Evolutionary conservation across 768 basidiomycete species (phyloP), one percentile per base, ranked within the genome.

Genomic region (Pholiota molesta): DNA sequence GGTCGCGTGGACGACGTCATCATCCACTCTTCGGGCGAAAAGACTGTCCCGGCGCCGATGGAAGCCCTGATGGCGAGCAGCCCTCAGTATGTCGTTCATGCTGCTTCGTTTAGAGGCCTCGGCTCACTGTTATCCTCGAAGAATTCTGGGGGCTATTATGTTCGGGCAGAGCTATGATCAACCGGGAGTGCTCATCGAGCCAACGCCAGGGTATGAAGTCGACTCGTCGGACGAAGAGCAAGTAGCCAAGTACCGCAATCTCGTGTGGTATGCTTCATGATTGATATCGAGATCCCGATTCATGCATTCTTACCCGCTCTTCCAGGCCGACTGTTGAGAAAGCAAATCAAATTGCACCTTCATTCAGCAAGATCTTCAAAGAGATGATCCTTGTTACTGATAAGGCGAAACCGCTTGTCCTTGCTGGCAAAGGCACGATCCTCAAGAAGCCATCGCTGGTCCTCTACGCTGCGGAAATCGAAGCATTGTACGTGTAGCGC

Each of bases 301-400:
- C 9, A 16, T 19, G 28, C 23, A 10, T n/a, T 16, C 14, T 19
- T 51, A 8, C 17, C n/a, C 29, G 14, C 8, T 5, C 16, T 45
- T 42, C 0, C 19, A 60, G 77, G 77, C 72, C 69, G 1, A 62
- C 69, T 13, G 73, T 82, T 2, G 80, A 80, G 19, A 74, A 79
- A 31, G 81, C 80, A 2, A 83, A 83, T 65, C 67, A 62, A 19
- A 65, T 66, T 0, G 75, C 77, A 0, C 81, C 82, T 0, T 59
- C 73, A 0, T 81, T 77, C 49, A 79, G 78, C 57, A 72, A 77
- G 17, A 74, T 83, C 13, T 82, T 80, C 70, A 81, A 80, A 63
- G 80, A 86, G 65, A 81, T 85, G 81, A 80, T 86, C 39, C 45
- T 84, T 26, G 67, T 84, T 17, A 73, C 82, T 0, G 69, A 73